Evolutionary conservation across 169 alveolate genomes (phyloP).

Genomic region (Plasmodium gaboni): DNA sequence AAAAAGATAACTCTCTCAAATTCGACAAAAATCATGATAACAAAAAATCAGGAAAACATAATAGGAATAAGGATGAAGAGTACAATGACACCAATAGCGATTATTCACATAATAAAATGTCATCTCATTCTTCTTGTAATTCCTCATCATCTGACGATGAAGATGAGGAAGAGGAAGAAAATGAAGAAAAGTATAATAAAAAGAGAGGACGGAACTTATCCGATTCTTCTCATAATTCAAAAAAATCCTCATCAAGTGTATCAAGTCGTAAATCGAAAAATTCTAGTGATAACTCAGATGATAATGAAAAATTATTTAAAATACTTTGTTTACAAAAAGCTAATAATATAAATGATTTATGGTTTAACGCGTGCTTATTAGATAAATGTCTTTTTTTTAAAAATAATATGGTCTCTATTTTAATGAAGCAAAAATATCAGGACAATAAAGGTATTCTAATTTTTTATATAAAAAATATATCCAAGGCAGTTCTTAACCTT

Average conservation of each 20-base stretch:
- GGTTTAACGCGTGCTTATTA: constrained; percentile 67
- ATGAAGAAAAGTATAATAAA: constrained; percentile 10
- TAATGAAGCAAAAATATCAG: constrained; percentile 54
- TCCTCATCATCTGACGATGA: too few species aligned
- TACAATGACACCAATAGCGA: constrained; percentile 7
- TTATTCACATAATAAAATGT: constrained; percentile 4
- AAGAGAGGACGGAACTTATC: constrained; percentile 18
- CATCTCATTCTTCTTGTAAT: constrained; percentile 18
- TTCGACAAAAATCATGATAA: constrained; percentile 1
- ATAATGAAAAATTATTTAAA: constrained; percentile 47
- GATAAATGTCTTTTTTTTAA: constrained; percentile 38
- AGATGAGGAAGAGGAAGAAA: too few species aligned
- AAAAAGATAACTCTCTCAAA: constrained; percentile 16
- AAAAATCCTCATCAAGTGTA: constrained; percentile 25
- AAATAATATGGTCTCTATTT: constrained; percentile 28
- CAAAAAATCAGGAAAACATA: constrained; percentile 1
- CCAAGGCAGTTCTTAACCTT: constrained; percentile 20
- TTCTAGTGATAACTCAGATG: constrained; percentile 26
- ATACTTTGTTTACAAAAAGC: constrained; percentile 56
- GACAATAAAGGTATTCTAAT: constrained; percentile 35
- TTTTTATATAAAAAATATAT: constrained; percentile 61
- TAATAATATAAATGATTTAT: constrained; percentile 50
- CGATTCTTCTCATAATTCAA: constrained; percentile 14
- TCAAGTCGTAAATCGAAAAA: constrained; percentile 37
- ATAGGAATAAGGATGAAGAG: neutral